Conservation (phyloP, 352 stramenopile species). For the Aphanomyces euteiches region DNA sequence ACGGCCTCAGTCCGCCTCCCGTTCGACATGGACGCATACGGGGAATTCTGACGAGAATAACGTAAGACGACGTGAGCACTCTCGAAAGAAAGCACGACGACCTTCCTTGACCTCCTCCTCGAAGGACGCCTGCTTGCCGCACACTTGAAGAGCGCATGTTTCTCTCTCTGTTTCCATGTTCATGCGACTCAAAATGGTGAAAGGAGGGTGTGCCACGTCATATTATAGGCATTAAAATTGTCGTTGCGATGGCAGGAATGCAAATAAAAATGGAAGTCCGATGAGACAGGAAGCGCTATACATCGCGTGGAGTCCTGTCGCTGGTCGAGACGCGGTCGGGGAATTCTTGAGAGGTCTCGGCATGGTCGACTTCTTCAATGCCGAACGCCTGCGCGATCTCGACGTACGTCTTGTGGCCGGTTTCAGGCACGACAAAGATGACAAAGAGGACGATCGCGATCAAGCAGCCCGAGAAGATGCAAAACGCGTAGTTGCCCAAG, state of each 20-base stretch:
- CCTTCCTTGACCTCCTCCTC: too few species aligned
- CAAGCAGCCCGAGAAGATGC: slow-evolving; percentile 45
- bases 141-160: too few species aligned
- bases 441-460: slow-evolving; percentile 55
- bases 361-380: slow-evolving; percentile 17
- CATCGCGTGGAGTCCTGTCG: neutral
- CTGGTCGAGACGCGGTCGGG: neutral
- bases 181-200: neutral
- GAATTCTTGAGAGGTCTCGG: neutral
- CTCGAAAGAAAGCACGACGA: too few species aligned
- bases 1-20: too few species aligned
- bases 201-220: neutral
- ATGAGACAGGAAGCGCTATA: neutral
- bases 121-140: too few species aligned
- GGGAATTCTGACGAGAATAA: too few species aligned
- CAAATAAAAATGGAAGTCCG: neutral
- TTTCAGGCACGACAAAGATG: slow-evolving; percentile 51
- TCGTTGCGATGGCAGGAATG: neutral
- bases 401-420: slow-evolving; percentile 50
- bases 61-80: too few species aligned
- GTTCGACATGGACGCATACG: too few species aligned
- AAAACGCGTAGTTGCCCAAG: slow-evolving; percentile 42
- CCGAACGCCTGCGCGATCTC: slow-evolving; percentile 54
- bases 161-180: too few species aligned
- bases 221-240: neutral